A percentile compares a stretch with the other conserved stretches of the same genome.
Evolutionary conservation across 768 basidiomycete genomes (phyloP).

Genomic region (Lactarius sp.): DNA sequence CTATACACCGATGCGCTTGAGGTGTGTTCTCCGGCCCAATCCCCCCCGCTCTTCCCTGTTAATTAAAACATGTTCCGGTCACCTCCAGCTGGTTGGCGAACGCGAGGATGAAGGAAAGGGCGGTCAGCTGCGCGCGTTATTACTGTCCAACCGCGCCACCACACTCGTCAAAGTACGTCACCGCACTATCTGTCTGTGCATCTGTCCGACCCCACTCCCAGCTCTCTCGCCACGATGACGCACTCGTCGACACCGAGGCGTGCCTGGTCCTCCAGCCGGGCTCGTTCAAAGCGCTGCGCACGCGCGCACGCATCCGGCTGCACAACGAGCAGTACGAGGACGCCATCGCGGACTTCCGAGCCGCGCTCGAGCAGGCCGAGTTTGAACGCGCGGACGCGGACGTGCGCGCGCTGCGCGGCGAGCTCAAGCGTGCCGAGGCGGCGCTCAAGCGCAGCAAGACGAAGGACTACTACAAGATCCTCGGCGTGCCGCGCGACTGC

Average conservation of each 20-base stretch:
- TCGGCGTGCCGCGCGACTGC: constrained; percentile 56
- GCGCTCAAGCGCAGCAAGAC: constrained; percentile 83
- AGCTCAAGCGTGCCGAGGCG: constrained; percentile 78
- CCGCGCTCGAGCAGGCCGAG: constrained; percentile 68
- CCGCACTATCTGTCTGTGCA: constrained; percentile 18
- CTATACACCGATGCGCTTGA: constrained; percentile 72
- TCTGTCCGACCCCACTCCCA: constrained; percentile 28
- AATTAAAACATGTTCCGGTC: background rate
- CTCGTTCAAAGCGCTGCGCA: constrained; percentile 83
- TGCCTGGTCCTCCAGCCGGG: constrained; percentile 57
- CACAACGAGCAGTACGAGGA: constrained; percentile 70
- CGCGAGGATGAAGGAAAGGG: constrained; percentile 69
- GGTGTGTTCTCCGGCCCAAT: constrained; percentile 34
- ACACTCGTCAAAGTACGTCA: constrained; percentile 62
- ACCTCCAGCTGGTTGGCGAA: constrained; percentile 55
- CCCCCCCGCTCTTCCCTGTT: too few relatives aligned
- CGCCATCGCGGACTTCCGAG: constrained; percentile 69
- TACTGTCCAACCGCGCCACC: constrained; percentile 81
- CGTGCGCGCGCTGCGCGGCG: constrained; percentile 52
- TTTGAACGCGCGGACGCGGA: constrained; percentile 62
- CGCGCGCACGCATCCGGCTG: constrained; percentile 75
- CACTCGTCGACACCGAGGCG: constrained; percentile 63
- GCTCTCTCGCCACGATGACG: constrained; percentile 62
- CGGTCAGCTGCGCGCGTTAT: constrained; percentile 72
- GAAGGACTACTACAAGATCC: constrained; percentile 86